Percentiles rank a stretch among this genome's conserved stretches.
These are phyloP conservation scores for Eutrema salsugineum DNA, from an alignment of 441 rosid genomes.

Conservation along the genomic window DNA sequence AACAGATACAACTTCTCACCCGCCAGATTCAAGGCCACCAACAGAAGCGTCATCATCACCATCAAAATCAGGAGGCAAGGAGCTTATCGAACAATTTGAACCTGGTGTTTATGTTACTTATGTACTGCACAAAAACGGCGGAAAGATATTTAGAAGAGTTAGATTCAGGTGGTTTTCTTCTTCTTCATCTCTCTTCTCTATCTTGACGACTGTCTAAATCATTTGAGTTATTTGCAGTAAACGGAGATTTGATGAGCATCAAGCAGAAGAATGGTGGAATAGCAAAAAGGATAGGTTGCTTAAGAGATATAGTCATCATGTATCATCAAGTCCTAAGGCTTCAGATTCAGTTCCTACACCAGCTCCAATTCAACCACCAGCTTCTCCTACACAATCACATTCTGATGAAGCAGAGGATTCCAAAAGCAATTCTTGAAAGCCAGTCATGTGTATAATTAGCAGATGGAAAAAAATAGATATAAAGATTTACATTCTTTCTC, in stretches of 20 bases:
- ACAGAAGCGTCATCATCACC: slow-evolving; percentile 15
- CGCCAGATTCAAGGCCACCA: slow-evolving; percentile 17
- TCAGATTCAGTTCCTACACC: slow-evolving; percentile 15
- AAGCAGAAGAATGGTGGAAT: slow-evolving; percentile 86
- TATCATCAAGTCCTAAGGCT: slow-evolving; percentile 28
- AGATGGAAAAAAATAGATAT: neutral
- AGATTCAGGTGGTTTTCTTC: slow-evolving; percentile 62
- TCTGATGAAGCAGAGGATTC: slow-evolving; percentile 13
- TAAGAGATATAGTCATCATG: slow-evolving; percentile 46
- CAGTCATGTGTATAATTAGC: slow-evolving; percentile 21
- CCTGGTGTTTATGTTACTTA: slow-evolving; percentile 82
- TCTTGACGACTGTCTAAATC: neutral
- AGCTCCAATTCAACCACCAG: neutral
- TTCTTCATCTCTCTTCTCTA: neutral
- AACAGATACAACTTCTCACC: slow-evolving; percentile 28
- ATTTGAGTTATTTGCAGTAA: slow-evolving; percentile 42
- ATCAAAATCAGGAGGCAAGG: slow-evolving; percentile 37
- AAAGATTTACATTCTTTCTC: neutral
- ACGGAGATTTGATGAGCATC: slow-evolving; percentile 64
- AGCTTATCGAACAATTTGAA: slow-evolving; percentile 73
- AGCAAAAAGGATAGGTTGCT: slow-evolving; percentile 71
- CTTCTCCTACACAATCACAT: slow-evolving; percentile 14
- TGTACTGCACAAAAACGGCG: slow-evolving; percentile 46
- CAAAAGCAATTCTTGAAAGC: slow-evolving; percentile 11
- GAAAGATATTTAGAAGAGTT: slow-evolving; percentile 72